phyloP scores from a whole-genome alignment of 345 rosid genomes.

The Rubroshorea leprosula region DNA sequence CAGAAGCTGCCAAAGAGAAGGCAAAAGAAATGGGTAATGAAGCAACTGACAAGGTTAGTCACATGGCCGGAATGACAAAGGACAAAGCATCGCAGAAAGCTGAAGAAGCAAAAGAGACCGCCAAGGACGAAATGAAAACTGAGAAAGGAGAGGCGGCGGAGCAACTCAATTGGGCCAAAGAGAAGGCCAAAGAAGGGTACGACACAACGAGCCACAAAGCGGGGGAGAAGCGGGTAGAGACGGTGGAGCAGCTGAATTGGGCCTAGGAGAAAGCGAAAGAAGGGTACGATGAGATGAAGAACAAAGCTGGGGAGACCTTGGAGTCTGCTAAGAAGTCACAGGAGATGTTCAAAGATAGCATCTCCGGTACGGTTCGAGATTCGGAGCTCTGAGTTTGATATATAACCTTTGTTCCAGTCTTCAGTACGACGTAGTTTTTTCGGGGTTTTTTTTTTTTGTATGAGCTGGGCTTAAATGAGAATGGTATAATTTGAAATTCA shows the following conservation, averaged over 20 bases:
- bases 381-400: constrained; percentile 18
- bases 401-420: too few relatives aligned
- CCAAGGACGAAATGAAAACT: constrained; percentile 19
- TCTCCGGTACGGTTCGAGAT: constrained; percentile 11
- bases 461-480: too few relatives aligned
- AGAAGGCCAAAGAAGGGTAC: constrained; percentile 5
- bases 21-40: not conserved
- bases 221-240: not conserved
- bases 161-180: constrained; percentile 1
- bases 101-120: constrained; percentile 5
- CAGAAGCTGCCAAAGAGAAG: not conserved
- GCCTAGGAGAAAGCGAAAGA: not conserved
- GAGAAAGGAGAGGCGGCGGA: not conserved
- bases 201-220: constrained; percentile 17
- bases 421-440: too few relatives aligned
- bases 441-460: too few relatives aligned
- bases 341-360: constrained; percentile 22
- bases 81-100: constrained; percentile 22
- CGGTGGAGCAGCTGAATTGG: not conserved
- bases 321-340: constrained; percentile 26
- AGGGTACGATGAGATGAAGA: constrained; percentile 12
- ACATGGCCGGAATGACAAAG: not conserved
- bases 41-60: not conserved
- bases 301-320: constrained; percentile 15
- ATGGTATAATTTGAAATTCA: too few relatives aligned